Conservation (phyloP, 1,284 basidiomycete genomes). For the Trichosporon faecale region DNA sequence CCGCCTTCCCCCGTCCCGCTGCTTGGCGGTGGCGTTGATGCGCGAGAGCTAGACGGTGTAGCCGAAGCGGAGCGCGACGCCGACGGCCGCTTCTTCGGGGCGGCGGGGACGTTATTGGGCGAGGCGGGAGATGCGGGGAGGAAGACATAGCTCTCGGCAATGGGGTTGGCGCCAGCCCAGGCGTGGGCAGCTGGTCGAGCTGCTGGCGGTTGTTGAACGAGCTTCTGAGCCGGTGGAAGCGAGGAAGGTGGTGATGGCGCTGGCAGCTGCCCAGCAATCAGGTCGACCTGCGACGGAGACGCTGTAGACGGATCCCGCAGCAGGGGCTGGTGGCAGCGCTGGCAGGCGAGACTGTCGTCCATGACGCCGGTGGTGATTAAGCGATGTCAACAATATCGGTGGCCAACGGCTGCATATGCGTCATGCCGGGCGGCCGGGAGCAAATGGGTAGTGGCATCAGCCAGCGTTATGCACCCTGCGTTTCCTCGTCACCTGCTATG, state of each 20-base stretch:
- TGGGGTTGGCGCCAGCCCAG: conserved; percentile 57
- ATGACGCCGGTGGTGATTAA: conserved; percentile 13
- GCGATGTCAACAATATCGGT: conserved; percentile 13
- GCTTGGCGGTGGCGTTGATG: conserved; percentile 18
- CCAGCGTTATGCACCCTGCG: background rate
- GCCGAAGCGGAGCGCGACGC: background rate
- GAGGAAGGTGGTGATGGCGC: conserved; percentile 27
- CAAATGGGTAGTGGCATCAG: background rate
- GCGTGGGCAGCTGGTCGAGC: conserved; percentile 40
- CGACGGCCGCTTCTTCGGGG: background rate
- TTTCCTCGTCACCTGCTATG: background rate
- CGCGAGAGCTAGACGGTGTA: conserved; percentile 23
- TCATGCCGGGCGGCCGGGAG: background rate
- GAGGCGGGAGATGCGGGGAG: conserved; percentile 60
- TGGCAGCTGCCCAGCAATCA: conserved; percentile 70
- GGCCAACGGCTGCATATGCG: background rate
- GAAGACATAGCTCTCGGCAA: conserved; percentile 81
- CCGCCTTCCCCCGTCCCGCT: conserved; percentile 28
- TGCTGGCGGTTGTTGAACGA: conserved; percentile 60
- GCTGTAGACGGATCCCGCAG: conserved; percentile 82
- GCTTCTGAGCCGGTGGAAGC: conserved; percentile 58
- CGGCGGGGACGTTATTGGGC: background rate
- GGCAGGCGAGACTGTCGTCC: conserved; percentile 36
- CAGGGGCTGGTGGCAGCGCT: conserved; percentile 60
- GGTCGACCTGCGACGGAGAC: conserved; percentile 76